Conservation (phyloP, 2,329 filamentous ascomycete species). For the Phialophora chinensis region DNA sequence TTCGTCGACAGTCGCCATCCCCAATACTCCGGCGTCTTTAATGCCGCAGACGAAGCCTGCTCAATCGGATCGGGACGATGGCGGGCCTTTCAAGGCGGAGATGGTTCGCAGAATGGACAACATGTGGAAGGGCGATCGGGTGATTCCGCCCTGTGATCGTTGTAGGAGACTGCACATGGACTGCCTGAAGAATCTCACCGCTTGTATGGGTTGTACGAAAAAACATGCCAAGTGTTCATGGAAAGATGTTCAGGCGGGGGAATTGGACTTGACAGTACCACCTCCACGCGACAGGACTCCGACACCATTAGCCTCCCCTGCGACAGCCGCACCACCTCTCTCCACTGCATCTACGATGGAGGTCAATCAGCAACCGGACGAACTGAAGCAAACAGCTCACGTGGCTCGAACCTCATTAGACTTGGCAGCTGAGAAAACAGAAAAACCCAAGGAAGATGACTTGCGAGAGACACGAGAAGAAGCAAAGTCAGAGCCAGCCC, state of each 20-base stretch:
- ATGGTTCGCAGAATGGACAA: conserved; percentile 79
- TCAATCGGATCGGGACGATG: conserved; percentile 60
- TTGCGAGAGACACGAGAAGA: conserved; percentile 3
- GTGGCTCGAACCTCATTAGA: conserved; percentile 29
- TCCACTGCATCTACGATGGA: conserved; percentile 28
- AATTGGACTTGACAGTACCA: conserved; percentile 51
- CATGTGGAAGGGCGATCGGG: conserved; percentile 72
- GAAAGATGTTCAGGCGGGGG: conserved; percentile 78
- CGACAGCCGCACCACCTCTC: conserved; percentile 16
- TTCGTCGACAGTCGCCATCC: conserved; percentile 57
- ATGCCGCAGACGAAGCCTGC: conserved; percentile 56
- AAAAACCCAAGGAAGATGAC: conserved; percentile 12
- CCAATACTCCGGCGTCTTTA: conserved; percentile 60
- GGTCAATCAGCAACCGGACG: conserved; percentile 22
- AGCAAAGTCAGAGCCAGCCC: conserved; percentile 18
- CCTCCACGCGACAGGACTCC: conserved; percentile 35
- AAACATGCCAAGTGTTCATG: conserved; percentile 89
- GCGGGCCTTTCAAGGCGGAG: conserved; percentile 65
- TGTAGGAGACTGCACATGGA: conserved; percentile 80
- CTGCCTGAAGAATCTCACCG: conserved; percentile 84
- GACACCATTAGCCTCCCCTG: conserved; percentile 24
- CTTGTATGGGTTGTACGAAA: conserved; percentile 85
- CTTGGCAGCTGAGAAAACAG: conserved; percentile 18
- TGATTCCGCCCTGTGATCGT: conserved; percentile 82
- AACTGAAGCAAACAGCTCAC: conserved; percentile 13